Conservation (phyloP, 768 basidiomycete species). For the Tylopilus cervinicoccineus region DNA sequence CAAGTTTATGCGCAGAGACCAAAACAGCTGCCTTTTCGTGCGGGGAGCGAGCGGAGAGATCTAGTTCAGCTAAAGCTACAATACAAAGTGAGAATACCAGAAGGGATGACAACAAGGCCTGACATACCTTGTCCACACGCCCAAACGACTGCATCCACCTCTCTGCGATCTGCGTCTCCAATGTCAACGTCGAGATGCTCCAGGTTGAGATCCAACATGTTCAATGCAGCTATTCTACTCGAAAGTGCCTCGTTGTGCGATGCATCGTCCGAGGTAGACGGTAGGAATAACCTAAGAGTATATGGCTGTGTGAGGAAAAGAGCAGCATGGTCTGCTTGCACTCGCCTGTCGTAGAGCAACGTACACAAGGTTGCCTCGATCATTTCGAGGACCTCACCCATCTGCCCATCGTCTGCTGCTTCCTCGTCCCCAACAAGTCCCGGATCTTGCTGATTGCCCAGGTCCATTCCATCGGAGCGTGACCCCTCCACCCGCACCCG, state of each 20-base stretch:
- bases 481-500: slow-evolving; percentile 3
- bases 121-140: slow-evolving; percentile 74
- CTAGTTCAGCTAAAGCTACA: slow-evolving; percentile 51
- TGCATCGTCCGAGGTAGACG: slow-evolving; percentile 67
- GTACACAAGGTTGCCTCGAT: slow-evolving; percentile 71
- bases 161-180: slow-evolving; percentile 41
- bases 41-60: slow-evolving; percentile 52
- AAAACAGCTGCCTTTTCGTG: slow-evolving; percentile 76
- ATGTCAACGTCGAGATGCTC: slow-evolving; percentile 89
- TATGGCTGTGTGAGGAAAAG: background rate
- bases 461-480: background rate
- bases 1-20: slow-evolving; percentile 78
- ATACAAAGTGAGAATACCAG: slow-evolving; percentile 28
- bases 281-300: slow-evolving; percentile 65
- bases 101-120: background rate
- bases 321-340: no score
- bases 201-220: slow-evolving; percentile 83
- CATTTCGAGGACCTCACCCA: slow-evolving; percentile 61
- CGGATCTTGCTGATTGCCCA: slow-evolving; percentile 16
- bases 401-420: slow-evolving; percentile 38
- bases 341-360: slow-evolving; percentile 81
- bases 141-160: slow-evolving; percentile 61
- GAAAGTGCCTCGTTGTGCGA: slow-evolving; percentile 90
- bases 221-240: slow-evolving; percentile 85
- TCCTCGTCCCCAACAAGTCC: slow-evolving; percentile 12